A percentile compares a stretch with the other conserved stretches of the same genome.
phyloP scores from a whole-genome alignment of 176 grass and related monocot genomes.

The Carex parvula region DNA sequence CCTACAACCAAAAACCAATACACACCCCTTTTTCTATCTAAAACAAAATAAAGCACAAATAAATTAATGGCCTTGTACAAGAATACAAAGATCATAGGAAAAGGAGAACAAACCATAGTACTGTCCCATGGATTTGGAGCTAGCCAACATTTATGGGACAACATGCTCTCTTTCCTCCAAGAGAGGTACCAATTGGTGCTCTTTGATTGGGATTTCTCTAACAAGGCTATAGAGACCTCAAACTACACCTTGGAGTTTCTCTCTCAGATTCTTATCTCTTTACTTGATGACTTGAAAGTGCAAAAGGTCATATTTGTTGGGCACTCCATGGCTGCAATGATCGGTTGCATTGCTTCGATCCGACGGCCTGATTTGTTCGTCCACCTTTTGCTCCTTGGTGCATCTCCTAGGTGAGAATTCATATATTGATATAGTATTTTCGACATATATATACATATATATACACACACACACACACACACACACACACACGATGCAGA shows the following conservation, averaged over 20 bases:
- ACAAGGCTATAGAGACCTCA: neutral
- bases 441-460: too few relatives aligned
- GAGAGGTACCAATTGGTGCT: conserved; percentile 54
- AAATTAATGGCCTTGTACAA: conserved; percentile 27
- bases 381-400: conserved; percentile 61
- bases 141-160: conserved; percentile 70
- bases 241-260: conserved; percentile 53
- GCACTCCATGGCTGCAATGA: conserved; percentile 84
- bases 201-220: conserved; percentile 86
- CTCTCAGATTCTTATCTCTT: conserved; percentile 44
- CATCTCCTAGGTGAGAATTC: conserved; percentile 56
- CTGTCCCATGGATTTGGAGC: conserved; percentile 72
- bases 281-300: conserved; percentile 52
- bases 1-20: conserved; percentile 7
- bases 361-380: conserved; percentile 59
- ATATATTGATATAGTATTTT: neutral
- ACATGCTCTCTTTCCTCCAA: conserved; percentile 43
- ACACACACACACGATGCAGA: too few relatives aligned
- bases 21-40: neutral
- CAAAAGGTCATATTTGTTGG: conserved; percentile 45
- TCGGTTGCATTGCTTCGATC: conserved; percentile 74
- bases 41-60: neutral
- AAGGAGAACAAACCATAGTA: conserved; percentile 51
- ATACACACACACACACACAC: too few relatives aligned
- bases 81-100: conserved; percentile 52